Percentiles rank a stretch among this genome's conserved stretches.
These are phyloP conservation scores for Magnusiomyces sp. DNA, from an alignment of 1,139 yeast species.

Conservation along the genomic window DNA sequence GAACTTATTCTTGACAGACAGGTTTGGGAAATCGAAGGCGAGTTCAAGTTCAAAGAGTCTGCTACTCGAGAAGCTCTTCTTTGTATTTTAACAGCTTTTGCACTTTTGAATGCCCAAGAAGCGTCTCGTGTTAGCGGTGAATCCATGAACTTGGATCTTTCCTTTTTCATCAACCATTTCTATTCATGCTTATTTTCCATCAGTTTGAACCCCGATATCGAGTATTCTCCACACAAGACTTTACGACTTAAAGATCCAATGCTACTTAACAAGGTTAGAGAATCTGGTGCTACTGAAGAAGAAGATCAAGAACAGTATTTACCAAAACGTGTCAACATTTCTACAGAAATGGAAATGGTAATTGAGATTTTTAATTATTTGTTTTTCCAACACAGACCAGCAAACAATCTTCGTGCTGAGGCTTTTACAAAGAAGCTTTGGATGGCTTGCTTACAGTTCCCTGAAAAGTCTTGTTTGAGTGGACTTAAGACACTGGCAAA, in stretches of 20 bases:
- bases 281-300: too few species aligned
- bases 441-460: conserved; percentile 58
- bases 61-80: conserved; percentile 60
- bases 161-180: conserved; percentile 61
- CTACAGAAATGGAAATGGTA: conserved; percentile 81
- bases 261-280: conserved; percentile 31
- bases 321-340: conserved; percentile 65
- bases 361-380: conserved; percentile 70
- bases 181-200: conserved; percentile 59
- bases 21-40: conserved; percentile 33
- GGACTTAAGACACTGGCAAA: conserved; percentile 69
- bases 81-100: conserved; percentile 85
- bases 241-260: conserved; percentile 68
- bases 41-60: conserved; percentile 33
- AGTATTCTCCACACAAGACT: conserved; percentile 65
- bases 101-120: conserved; percentile 67
- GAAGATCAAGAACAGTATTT: conserved; percentile 24
- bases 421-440: conserved; percentile 80
- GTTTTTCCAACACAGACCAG: conserved; percentile 70
- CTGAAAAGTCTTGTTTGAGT: conserved; percentile 82
- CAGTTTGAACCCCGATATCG: conserved; percentile 74
- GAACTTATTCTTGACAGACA: conserved; percentile 54
- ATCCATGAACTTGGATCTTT: conserved; percentile 33
- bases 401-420: conserved; percentile 62
- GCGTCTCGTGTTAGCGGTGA: conserved; percentile 28